Evolutionary conservation across 1,284 basidiomycete genomes (phyloP), one percentile per base, ranked within the genome.

Genomic region (Apiotrichum laibachii): DNA sequence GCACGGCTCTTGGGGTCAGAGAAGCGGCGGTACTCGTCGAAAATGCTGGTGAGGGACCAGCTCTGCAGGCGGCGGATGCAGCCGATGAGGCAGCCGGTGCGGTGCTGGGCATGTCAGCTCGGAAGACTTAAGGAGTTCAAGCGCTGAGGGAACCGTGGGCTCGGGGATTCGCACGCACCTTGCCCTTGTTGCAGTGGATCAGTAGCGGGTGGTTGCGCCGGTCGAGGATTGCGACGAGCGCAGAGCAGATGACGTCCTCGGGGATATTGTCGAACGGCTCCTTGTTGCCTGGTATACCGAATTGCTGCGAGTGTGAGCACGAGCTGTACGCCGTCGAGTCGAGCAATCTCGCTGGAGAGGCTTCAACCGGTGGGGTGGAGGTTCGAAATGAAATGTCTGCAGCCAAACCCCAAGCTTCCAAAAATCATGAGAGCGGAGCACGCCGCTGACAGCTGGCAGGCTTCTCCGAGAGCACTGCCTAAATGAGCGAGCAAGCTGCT

Each of bases 131-230:
- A n/a, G n/a, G n/a, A n/a, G n/a, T n/a, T n/a, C n/a, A n/a, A n/a
- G n/a, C n/a, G n/a, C n/a, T n/a, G n/a, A n/a, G n/a, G n/a, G n/a
- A 31, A 46, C 13, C 19, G 7, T 31, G 4, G 15, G 16, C 21
- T 3, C 15, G 44, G 12, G 16, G 60, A 78, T 44, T 50, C 3
- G 26, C 4, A 31, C 26, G 26, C 7, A 80, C 79, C 68, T 83
- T 84, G 56, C 83, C 83, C 70, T 83, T 83, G 73, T 84, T 84
- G 73, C 83, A 84, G 65, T 84, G 83, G 19, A 84, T 82, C 37
- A 83, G 68, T 33, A 84, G 75, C 1, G 83, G 83, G 59, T 83
- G 82, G 64, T 84, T 84, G 5, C 82, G 72, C 40, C 67, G 66
- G 65, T 84, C 82, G n/a, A 83, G 69, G 21, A 83, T 80, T 4